phyloP scores from a whole-genome alignment of 2,329 filamentous ascomycete species.

The Mariannaea elegans region DNA sequence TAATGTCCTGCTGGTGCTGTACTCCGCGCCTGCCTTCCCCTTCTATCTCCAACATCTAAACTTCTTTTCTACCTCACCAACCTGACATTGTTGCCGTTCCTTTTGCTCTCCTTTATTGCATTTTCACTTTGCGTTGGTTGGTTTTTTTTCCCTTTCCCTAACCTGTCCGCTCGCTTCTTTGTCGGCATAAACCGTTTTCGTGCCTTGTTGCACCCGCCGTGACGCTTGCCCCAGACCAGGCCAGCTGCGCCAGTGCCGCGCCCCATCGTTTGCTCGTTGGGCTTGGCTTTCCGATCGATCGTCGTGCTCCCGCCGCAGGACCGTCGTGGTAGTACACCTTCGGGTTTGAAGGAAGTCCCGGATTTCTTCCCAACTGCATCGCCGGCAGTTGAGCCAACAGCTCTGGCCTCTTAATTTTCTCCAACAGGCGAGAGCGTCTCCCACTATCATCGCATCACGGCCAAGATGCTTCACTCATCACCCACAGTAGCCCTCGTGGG shows the following conservation, averaged over 20 bases:
- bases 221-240: neutral
- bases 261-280: neutral
- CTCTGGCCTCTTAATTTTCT: neutral
- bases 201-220: neutral
- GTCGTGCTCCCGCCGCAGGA: conserved; percentile 5
- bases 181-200: neutral
- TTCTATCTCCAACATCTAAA: neutral
- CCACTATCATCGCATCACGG: neutral
- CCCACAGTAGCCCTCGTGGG: conserved; percentile 18
- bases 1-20: too few relatives aligned
- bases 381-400: neutral
- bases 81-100: neutral
- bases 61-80: neutral
- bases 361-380: neutral
- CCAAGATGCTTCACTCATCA: conserved; percentile 25
- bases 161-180: conserved; percentile 1
- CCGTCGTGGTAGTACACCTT: neutral
- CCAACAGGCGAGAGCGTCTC: neutral
- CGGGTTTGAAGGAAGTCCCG: neutral
- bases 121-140: neutral
- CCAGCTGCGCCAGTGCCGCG: neutral
- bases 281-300: conserved; percentile 10
- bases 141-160: neutral
- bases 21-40: neutral
- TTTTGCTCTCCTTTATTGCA: neutral